A percentile compares a stretch with the other conserved stretches of the same genome.
These are phyloP conservation scores for Fusarium sp. DNA, from an alignment of 2,329 filamentous ascomycete genomes.

Conservation along the genomic window DNA sequence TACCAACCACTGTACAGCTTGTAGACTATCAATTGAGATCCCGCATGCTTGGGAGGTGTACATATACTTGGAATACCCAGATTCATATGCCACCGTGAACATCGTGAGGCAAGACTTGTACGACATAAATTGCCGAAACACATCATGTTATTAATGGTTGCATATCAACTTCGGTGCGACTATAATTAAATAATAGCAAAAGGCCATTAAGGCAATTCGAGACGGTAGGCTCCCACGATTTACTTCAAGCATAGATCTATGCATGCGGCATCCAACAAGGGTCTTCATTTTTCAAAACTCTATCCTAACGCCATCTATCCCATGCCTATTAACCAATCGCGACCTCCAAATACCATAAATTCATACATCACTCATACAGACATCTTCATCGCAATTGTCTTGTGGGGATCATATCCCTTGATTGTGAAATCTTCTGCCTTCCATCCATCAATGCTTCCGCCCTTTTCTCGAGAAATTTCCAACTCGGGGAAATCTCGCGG, in stretches of 20 bases:
- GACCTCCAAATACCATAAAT: neutral
- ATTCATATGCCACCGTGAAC: neutral
- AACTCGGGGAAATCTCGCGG: constrained; percentile 86
- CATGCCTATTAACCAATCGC: constrained; percentile 5
- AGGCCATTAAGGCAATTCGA: neutral
- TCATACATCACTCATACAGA: constrained; percentile 70
- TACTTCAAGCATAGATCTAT: neutral
- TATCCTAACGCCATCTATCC: constrained; percentile 41
- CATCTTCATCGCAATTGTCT: constrained; percentile 98
- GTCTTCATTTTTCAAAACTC: constrained; percentile 7
- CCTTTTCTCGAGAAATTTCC: constrained; percentile 77
- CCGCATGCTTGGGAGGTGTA: constrained; percentile 4
- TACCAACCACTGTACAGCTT: constrained; percentile 25
- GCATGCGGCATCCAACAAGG: neutral
- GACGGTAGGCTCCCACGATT: neutral
- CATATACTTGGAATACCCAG: neutral
- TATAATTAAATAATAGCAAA: neutral
- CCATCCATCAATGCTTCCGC: constrained; percentile 91
- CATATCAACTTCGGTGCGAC: no score
- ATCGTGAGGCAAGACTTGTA: no score
- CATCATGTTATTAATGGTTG: no score
- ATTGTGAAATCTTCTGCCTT: constrained; percentile 89
- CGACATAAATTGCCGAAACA: no score
- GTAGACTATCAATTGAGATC: constrained; percentile 14
- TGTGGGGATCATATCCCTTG: constrained; percentile 90